A percentile compares a stretch with the other conserved stretches of the same genome.
Conservation (phyloP, 2,329 filamentous ascomycete genomes). For the Botryotinia calthae region DNA sequence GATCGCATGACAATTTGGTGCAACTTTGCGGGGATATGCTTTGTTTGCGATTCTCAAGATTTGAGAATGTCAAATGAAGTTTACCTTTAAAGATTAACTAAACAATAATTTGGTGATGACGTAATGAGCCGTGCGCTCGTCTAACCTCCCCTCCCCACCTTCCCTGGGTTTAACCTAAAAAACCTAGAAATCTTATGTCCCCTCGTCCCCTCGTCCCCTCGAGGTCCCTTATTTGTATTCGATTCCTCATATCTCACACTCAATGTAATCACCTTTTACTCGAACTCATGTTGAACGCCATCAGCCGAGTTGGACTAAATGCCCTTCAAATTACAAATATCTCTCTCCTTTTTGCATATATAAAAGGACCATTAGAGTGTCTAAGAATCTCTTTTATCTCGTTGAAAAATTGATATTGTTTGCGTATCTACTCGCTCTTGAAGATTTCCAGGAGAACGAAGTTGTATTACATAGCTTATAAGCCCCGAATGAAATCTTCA, state of each 20-base stretch:
- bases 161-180: neutral
- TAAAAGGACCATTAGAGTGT: neutral
- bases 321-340: neutral
- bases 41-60: neutral
- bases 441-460: too few species aligned
- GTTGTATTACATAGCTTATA: too few species aligned
- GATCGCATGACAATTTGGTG: slow-evolving; percentile 3
- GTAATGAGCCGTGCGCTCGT: neutral
- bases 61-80: neutral
- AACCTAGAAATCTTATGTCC: too few species aligned
- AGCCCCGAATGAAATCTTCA: too few species aligned
- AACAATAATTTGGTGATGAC: slow-evolving; percentile 2
- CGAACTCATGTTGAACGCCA: neutral
- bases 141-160: neutral
- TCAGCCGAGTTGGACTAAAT: neutral
- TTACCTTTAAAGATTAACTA: neutral
- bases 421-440: neutral
- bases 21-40: neutral
- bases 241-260: neutral
- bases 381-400: neutral
- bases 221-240: neutral
- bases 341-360: neutral
- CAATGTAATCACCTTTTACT: neutral
- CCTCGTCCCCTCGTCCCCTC: too few species aligned
- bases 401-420: neutral